These are phyloP conservation scores for Malania oleifera DNA, from an alignment of 164 flowering plant species.

Conservation along the genomic window DNA sequence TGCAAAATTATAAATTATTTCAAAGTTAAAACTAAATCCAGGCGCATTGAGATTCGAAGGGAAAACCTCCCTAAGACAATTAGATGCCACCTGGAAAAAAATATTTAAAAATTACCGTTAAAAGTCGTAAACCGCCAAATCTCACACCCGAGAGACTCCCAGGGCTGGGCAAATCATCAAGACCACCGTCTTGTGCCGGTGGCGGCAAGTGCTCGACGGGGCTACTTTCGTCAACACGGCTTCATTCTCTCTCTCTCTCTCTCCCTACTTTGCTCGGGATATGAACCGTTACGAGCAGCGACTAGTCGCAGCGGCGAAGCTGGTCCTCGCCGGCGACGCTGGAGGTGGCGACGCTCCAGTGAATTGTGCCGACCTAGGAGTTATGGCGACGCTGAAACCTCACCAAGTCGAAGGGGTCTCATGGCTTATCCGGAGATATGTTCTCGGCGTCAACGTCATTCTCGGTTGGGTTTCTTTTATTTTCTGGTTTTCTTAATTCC, in stretches of 20 bases:
- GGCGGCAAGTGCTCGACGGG: neutral
- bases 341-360: conserved; percentile 20
- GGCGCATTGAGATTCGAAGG: too few species aligned
- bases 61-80: too few species aligned
- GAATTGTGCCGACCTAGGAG: conserved; percentile 36
- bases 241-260: neutral
- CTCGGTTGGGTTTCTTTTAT: conserved; percentile 43
- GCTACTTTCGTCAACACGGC: neutral
- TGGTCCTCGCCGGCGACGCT: conserved; percentile 40
- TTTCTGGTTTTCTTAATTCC: neutral
- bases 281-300: conserved; percentile 69
- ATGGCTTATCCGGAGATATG: conserved; percentile 77
- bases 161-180: too few species aligned
- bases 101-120: too few species aligned
- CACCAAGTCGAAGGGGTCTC: conserved; percentile 81
- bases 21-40: too few species aligned
- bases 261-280: neutral
- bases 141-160: too few species aligned
- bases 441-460: conserved; percentile 76
- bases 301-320: conserved; percentile 63
- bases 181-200: too few species aligned
- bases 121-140: too few species aligned
- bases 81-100: too few species aligned
- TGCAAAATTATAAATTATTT: too few species aligned
- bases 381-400: conserved; percentile 70